phyloP scores from a whole-genome alignment of 768 basidiomycete species.

The Hygrophorus russula region DNA sequence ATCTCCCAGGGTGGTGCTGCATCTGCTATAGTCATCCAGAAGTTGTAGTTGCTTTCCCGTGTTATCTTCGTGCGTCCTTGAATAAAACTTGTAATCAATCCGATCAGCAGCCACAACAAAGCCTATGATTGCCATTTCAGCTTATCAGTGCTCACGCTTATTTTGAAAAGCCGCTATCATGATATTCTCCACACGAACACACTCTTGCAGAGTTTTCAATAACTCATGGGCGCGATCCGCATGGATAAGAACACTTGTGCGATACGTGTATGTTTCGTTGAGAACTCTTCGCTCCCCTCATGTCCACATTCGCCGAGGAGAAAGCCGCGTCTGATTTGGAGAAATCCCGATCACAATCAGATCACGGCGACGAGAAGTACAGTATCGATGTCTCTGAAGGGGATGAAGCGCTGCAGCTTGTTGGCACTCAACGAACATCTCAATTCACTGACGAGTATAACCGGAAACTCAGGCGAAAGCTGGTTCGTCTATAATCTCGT shows the following conservation, averaged over 20 bases:
- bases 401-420: too few species aligned
- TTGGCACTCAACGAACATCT: constrained; percentile 37
- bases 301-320: too few species aligned
- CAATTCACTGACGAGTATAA: constrained; percentile 57
- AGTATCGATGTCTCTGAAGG: too few species aligned
- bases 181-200: constrained; percentile 1
- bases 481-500: too few species aligned
- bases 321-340: too few species aligned
- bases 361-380: too few species aligned
- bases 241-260: neutral
- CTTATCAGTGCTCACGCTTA: neutral
- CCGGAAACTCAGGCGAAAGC: constrained; percentile 40
- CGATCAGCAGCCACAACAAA: too few species aligned
- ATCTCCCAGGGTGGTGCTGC: constrained; percentile 74
- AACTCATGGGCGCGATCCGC: constrained; percentile 9
- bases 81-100: neutral
- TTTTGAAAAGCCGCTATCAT: neutral
- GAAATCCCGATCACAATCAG: constrained; percentile 10
- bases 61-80: neutral
- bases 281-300: too few species aligned
- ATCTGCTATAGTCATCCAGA: constrained; percentile 84
- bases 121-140: too few species aligned
- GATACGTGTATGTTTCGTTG: constrained; percentile 11
- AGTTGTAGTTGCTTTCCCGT: constrained; percentile 37
- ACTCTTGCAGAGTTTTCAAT: neutral